These are phyloP conservation scores for Hordeum pubiflorum DNA, from an alignment of 202 grass and related monocot genomes.

Conservation along the genomic window DNA sequence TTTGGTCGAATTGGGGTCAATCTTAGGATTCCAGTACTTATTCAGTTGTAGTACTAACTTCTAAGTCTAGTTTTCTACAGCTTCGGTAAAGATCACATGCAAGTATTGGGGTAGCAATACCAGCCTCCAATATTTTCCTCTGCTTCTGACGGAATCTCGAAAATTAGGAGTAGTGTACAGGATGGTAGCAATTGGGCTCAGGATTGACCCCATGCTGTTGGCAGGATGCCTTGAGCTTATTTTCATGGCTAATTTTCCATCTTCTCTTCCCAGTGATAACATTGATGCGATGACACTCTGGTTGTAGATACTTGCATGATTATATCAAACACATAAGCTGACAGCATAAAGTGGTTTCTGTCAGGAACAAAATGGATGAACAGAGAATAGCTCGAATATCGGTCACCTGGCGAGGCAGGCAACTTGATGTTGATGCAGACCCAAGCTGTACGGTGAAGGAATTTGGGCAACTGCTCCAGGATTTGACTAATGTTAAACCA, in stretches of 20 bases:
- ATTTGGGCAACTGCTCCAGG: conserved; percentile 68
- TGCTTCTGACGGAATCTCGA: not conserved
- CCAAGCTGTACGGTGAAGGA: conserved; percentile 69
- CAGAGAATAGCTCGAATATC: conserved; percentile 42
- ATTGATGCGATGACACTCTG: not conserved
- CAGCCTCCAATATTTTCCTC: not conserved
- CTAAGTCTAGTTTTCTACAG: not conserved
- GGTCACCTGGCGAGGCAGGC: conserved; percentile 72
- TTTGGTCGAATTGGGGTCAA: not conserved
- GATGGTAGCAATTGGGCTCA: not conserved
- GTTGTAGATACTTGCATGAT: not conserved
- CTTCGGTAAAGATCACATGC: not conserved
- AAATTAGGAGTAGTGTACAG: not conserved
- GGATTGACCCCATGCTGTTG: not conserved
- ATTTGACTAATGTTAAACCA: conserved; percentile 74
- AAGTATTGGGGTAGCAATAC: not conserved
- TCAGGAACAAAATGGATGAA: conserved; percentile 42
- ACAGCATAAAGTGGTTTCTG: not conserved
- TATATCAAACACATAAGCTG: not conserved
- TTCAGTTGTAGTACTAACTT: not conserved
- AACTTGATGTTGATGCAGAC: conserved; percentile 64
- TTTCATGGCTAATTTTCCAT: not conserved
- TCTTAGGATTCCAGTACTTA: not conserved
- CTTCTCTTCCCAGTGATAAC: not conserved
- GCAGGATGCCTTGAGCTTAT: not conserved